Evolutionary conservation across 345 rosid genomes (phyloP), one percentile per base, ranked within the genome.

Genomic region (Salix udensis): DNA sequence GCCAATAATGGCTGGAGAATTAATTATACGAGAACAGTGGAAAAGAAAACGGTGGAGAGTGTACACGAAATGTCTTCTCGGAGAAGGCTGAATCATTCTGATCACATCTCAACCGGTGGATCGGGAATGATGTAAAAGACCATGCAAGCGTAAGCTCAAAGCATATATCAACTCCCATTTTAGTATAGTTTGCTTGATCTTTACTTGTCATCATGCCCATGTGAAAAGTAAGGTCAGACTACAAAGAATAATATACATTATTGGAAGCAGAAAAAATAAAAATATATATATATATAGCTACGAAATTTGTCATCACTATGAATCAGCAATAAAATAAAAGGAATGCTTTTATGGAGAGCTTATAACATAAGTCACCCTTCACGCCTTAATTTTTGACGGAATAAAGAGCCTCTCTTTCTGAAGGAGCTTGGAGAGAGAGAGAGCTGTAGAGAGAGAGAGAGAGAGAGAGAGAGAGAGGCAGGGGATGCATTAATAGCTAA

Each of bases 311-410:
- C 21, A 52, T 6, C 58, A 52, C 23, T 52, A 19, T 58, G 23
- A 58, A 58, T 23, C 64, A 58, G 11, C 15, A 58, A 58, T 10
- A 9, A 23, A 58, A 58, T 10, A 9, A 23, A 3, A 58, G 64
- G 64, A 58, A 58, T 12, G 28, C 64, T 9, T 58, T 58, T 58
- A 42, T 1, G 21, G 36, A 72, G 78, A 65, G 73, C 81, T 77
- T 77, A 66, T 21, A 73, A 50, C 71, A 39, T 36, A 74, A 74
- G 81, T 44, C 40, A 69, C 37, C 67, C 79, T 62, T 61, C 26
- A 12, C 37, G 50, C 39, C 58, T 73, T 72, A 37, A 62, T 81
- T 21, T 52, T 77, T 77, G 74, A 81, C 72, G 61, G 80, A 81
- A 82, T 74, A 73, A 81, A 77, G 80, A 39, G 14, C 18, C 19